Base-by-base conservation (phyloP, 2,329 filamentous ascomycete genomes). In the Aspergillus fischeri region DNA sequence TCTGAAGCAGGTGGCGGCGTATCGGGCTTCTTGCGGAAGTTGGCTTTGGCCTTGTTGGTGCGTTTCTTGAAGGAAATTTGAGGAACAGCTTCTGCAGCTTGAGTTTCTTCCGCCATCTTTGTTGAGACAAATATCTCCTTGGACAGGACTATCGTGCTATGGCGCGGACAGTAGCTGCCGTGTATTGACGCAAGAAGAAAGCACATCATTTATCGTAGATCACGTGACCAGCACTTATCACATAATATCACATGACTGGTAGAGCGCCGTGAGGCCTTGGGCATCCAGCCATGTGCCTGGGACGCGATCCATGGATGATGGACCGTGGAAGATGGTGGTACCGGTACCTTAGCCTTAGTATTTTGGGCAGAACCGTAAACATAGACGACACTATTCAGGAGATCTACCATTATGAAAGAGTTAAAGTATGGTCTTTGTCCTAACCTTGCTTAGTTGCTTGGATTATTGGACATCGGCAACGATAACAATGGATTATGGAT, bases 11-110 rank as follows among this genome's bases (percentile, higher is more conserved):
- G 86, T 5, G 91, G 89, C 53, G 91, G 91, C 41, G 91, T 90
- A 28, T 88, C 85, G 21, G 89, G 84, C 63, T 90, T 86, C 79
- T 96, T 96, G 69, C 92, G 86, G 54, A 92, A 79, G 68, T 87
- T 92, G 51, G 86, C 82, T 70, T 90, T 92, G 60, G 83, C 83
- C 71, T 92, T 95, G 68, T 83, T 83, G 63, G 85, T 83, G 71
- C 92, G 86, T 75, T 94, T 96, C 75, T 96, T 97, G 83, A 97
- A 97, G 17, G 73, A 67, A 49, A 78, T 69, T 56, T 70, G 69
- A 38, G 75, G 71, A 6, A 67, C 61, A 3, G 63, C 32, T 1
- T 66, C 59, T 21, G 63, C 54, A 7, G 60, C 49, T 45, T 65
- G 61, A 4, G 65, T 47, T 24, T 69, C 65, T 35, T 73, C 73